Base-by-base conservation (phyloP, 768 basidiomycete species). In the Erythrobasidium yunnanense region DNA sequence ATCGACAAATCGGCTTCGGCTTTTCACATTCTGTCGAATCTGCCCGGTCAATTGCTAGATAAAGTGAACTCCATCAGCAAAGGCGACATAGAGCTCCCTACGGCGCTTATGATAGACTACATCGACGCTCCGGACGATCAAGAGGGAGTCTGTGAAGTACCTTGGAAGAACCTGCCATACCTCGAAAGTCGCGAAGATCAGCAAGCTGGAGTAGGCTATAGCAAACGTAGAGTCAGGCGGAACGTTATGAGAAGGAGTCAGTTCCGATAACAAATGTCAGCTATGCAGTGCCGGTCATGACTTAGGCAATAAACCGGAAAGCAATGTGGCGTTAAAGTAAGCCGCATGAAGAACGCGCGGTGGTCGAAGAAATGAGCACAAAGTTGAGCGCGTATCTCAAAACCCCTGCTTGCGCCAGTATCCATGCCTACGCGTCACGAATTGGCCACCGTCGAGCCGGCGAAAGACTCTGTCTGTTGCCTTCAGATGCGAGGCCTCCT, bases 71-170 rank as follows among this genome's bases (percentile, higher is more conserved):
- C 49, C 27, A 2, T 63, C 7, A 20, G 22, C 5, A 63, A 63
- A 35, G 60, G 60, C 18, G 60, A 63, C 20, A 63, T 63, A n/a
- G 60, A 63, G 47, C 23, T 63, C 4, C 60, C 60, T 8, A 63
- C 60, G 25, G 60, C 52, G 33, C 42, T 63, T 27, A 63, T 63
- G 60, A 49, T 63, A n/a, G 60, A 63, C 4, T 50, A 63, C 22
- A 23, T 32, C 47, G 60, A 51, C 2, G 29, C 20, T 1, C 13
- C 4, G 8, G 60, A 13, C 8, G 47, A 49, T 4, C 30, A 27
- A 22, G 49, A 38, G 22, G 60, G 47, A 25, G 22, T 63, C 2
- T 46, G 45, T 29, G 60, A 49, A 51, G 47, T 50, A 13, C 47
- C 32, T 20, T 63, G 49, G 45, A 32, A 32, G 32, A 30, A 63